Percentiles rank a stretch among this genome's conserved stretches.
Conservation (phyloP, 345 rosid species). For the Orychophragmus violaceus region DNA sequence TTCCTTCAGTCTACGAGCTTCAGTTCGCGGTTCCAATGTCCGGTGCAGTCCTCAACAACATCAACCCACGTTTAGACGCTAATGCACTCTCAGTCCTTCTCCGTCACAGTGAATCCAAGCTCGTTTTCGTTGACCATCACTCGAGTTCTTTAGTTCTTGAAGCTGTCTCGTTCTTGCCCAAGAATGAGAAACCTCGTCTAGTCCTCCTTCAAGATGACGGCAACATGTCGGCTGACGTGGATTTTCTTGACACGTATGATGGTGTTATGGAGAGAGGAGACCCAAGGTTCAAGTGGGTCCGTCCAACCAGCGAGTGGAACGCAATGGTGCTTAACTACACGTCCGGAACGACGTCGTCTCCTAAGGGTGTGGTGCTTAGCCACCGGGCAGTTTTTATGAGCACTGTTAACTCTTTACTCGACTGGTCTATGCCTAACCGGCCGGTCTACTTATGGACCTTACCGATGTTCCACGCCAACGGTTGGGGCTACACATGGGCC, state of each 20-base stretch:
- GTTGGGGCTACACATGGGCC: constrained; percentile 56
- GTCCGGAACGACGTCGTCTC: constrained; percentile 55
- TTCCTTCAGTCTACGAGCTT: constrained; percentile 57
- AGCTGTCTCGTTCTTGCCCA: constrained; percentile 35
- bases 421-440: constrained; percentile 37
- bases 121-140: constrained; percentile 47
- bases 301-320: constrained; percentile 41
- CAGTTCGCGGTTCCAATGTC: constrained; percentile 68
- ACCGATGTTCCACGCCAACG: constrained; percentile 62
- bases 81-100: constrained; percentile 40
- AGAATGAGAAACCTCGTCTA: constrained; percentile 29
- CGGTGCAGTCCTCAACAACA: constrained; percentile 51
- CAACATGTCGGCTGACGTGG: neutral
- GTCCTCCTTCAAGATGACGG: constrained; percentile 35
- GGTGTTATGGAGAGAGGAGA: constrained; percentile 36
- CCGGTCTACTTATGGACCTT: constrained; percentile 56
- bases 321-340: constrained; percentile 59
- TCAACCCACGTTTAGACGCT: constrained; percentile 54
- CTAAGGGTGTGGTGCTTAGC: constrained; percentile 51
- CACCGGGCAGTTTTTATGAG: constrained; percentile 44
- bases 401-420: constrained; percentile 33
- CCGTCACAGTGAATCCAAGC: constrained; percentile 49
- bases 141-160: constrained; percentile 32
- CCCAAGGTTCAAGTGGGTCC: constrained; percentile 34
- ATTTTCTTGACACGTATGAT: constrained; percentile 38